Conservation (phyloP, 495 filamentous ascomycete species). For the Penicillium psychrofluorescens region DNA sequence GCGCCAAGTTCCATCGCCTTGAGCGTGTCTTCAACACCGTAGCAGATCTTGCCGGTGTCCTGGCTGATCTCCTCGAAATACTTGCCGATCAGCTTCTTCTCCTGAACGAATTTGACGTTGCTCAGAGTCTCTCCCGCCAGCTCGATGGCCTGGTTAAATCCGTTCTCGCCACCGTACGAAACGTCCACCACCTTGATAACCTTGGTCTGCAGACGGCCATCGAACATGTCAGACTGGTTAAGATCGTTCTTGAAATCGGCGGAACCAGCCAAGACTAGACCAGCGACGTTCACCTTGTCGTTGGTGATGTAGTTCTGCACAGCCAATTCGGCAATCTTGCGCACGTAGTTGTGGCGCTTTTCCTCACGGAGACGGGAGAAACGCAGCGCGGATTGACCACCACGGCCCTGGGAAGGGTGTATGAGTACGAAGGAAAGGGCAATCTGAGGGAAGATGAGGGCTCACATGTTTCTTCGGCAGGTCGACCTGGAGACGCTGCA, state of each 20-base stretch:
- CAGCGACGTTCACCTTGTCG: constrained; percentile 96
- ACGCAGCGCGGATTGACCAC: constrained; percentile 97
- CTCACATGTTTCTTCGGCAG: constrained; percentile 88
- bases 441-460: neutral
- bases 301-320: constrained; percentile 97
- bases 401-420: constrained; percentile 56
- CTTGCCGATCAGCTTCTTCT: constrained; percentile 97
- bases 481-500: constrained; percentile 96
- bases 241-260: constrained; percentile 99
- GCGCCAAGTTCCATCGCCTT: constrained; percentile 96
- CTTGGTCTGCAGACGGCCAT: constrained; percentile 80
- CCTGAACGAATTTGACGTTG: constrained; percentile 99
- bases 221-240: constrained; percentile 96
- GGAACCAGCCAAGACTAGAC: constrained; percentile 89
- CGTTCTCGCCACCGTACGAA: constrained; percentile 97
- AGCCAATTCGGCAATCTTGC: constrained; percentile 94
- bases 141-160: constrained; percentile 99
- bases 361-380: constrained; percentile 99
- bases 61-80: constrained; percentile 99
- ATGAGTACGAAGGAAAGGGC: neutral
- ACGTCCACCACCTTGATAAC: constrained; percentile 99
- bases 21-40: constrained; percentile 94
- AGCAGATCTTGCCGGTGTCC: constrained; percentile 92
- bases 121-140: constrained; percentile 89
- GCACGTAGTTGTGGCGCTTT: constrained; percentile 99